These are phyloP conservation scores for Podila verticillata DNA, from an alignment of 192 early-diverging fungal genomes.

Conservation along the genomic window DNA sequence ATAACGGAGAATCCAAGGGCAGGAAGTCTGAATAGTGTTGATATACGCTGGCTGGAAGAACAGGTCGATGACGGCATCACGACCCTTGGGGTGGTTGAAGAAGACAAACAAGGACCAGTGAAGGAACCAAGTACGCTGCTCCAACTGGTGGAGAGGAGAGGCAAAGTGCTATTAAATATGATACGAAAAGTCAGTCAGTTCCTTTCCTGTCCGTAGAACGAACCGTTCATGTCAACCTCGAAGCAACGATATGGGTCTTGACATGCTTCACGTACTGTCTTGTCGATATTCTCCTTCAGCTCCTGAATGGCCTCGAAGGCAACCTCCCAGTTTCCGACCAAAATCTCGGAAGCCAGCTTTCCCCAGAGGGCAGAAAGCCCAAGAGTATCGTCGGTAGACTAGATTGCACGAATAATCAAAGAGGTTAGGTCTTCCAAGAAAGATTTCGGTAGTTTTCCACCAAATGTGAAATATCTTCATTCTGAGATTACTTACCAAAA, in stretches of 20 bases:
- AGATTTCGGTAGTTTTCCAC: neutral
- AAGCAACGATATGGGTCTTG: neutral
- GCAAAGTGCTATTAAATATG: conserved; percentile 62
- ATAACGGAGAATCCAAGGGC: conserved; percentile 97
- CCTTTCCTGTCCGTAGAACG: too few relatives aligned
- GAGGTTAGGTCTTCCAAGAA: neutral
- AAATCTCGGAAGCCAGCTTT: conserved; percentile 95
- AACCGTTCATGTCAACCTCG: too few relatives aligned
- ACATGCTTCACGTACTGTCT: conserved; percentile 58
- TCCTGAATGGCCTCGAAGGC: conserved; percentile 91
- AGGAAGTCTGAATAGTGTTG: conserved; percentile 97
- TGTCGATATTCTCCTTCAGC: conserved; percentile 90
- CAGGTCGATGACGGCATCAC: conserved; percentile 93
- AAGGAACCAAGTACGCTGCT: conserved; percentile 93
- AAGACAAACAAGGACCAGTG: conserved; percentile 99
- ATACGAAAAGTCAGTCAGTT: too few relatives aligned
- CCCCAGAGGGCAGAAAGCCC: conserved; percentile 94
- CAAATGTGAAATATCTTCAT: too few relatives aligned
- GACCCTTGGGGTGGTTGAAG: conserved; percentile 97
- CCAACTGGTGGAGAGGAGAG: conserved; percentile 86
- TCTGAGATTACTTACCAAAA: conserved; percentile 72
- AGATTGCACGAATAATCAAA: conserved; percentile 3
- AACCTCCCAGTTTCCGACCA: conserved; percentile 93
- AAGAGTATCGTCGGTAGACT: conserved; percentile 88
- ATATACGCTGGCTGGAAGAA: conserved; percentile 92